These are phyloP conservation scores for Penicillium egyptiacum DNA, from an alignment of 495 filamentous ascomycete species.

Conservation along the genomic window DNA sequence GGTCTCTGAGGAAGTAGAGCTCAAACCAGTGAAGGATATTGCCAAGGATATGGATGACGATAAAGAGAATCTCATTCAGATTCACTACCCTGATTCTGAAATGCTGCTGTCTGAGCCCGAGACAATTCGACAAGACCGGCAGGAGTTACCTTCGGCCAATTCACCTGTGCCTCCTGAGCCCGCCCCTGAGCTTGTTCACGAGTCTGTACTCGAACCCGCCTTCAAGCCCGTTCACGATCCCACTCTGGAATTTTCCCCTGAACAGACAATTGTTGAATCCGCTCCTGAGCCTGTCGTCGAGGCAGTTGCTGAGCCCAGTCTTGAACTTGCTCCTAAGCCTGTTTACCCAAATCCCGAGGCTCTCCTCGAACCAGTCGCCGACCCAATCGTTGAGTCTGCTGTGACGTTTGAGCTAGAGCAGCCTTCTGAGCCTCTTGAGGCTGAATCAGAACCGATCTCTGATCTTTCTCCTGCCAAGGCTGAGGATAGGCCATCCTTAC, in stretches of 20 bases:
- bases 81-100: conserved; percentile 9
- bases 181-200: conserved; percentile 10
- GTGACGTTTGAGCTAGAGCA: not conserved
- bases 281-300: not conserved
- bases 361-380: not conserved
- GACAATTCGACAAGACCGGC: conserved; percentile 2
- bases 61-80: conserved; percentile 36
- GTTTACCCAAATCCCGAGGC: not conserved
- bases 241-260: not conserved
- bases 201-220: not conserved
- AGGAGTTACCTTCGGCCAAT: conserved; percentile 4
- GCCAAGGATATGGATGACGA: conserved; percentile 21
- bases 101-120: conserved; percentile 8
- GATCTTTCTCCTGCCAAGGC: conserved; percentile 22
- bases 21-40: conserved; percentile 6
- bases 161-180: conserved; percentile 11
- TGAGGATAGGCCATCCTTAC: conserved; percentile 22
- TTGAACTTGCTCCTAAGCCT: not conserved
- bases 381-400: conserved; percentile 19
- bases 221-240: not conserved
- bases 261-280: not conserved
- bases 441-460: conserved; percentile 25
- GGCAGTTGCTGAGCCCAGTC: conserved; percentile 4
- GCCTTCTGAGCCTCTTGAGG: conserved; percentile 8
- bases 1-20: conserved; percentile 21